Base-by-base conservation (phyloP, 164 flowering plant species). In the Magnolia changhungtana region DNA sequence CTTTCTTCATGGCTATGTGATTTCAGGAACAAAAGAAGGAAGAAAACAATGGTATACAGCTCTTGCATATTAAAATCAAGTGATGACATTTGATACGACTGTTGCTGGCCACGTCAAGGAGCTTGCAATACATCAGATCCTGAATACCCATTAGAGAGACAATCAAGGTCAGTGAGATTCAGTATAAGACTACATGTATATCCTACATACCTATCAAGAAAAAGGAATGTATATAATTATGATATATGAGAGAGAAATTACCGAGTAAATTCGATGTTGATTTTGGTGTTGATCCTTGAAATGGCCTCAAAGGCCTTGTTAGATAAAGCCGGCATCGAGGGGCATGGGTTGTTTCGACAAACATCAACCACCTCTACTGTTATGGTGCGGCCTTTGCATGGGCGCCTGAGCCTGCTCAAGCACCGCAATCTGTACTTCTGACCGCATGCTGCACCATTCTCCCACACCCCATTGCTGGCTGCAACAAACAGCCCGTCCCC, bases 371-470 rank as follows among this genome's bases (percentile, higher is more conserved):
- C 90, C 65, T 81, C 68, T 1, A 88, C 89, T 1, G 79, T 85
- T 21, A 87, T 82, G 63, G 82, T 73, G 7, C 80, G 83, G 13
- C 50, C 84, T 67, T 81, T 89, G 88, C 94, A 90, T 2, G 89
- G 90, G 31, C 78, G 61, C 7, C 71, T 83, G 19, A 27, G 85
- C 2, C 91, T 90, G 73, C 87, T 87, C 66, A 90, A 59, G 80
- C 93, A 90, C 72, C 87, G 20, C 75, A 89, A 20, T 13, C 84
- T 74, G 66, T 90, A 90, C 37, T 83, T 79, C 76, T 87, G 71
- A 8, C 90, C 91, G 71, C 91, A 90, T 8, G 93, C 88, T 8
- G 90, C 91, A 59, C 90, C 93, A 49, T 90, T 90, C 79, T 90
- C 90, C 93, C 93, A 90, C 72, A 87, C 24, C 4, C 87, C 90